Conservation (phyloP, 2,329 filamentous ascomycete species). For the Sporothrix pseudoabietina region DNA sequence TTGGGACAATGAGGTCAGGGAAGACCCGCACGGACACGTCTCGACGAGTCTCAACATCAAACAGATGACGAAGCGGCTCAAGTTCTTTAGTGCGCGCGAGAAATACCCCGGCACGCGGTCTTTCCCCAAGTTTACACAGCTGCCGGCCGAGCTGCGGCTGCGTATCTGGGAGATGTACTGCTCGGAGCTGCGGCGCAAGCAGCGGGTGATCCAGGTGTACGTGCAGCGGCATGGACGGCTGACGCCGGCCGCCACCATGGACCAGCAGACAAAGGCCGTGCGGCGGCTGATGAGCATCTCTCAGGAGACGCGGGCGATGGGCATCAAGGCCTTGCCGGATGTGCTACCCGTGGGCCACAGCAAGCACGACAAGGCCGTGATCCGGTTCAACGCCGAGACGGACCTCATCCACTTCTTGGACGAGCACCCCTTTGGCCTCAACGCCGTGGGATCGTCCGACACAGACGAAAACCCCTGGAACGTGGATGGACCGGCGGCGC, state of each 20-base stretch:
- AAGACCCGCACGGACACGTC: not conserved
- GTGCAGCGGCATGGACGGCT: not conserved
- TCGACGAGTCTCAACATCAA: not conserved
- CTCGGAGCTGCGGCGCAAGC: conserved; percentile 15
- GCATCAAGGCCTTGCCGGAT: conserved; percentile 31
- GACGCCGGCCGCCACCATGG: not conserved
- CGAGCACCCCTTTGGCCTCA: conserved; percentile 11
- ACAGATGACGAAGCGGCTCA: not conserved
- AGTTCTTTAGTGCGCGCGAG: not conserved
- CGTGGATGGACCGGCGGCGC: not conserved
- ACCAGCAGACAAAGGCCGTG: conserved; percentile 13
- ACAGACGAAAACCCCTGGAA: not conserved
- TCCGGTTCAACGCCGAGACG: conserved; percentile 31
- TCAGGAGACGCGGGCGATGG: conserved; percentile 32
- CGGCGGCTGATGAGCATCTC: conserved; percentile 30
- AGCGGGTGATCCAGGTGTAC: conserved; percentile 26
- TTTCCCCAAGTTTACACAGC: conserved; percentile 30
- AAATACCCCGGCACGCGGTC: not conserved
- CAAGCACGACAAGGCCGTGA: not conserved
- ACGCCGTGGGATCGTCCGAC: not conserved
- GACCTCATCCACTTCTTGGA: conserved; percentile 32
- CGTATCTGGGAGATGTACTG: conserved; percentile 34
- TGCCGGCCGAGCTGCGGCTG: conserved; percentile 34
- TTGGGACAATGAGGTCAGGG: not conserved
- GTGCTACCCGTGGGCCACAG: conserved; percentile 24